Evolutionary conservation across 192 early-diverging fungal genomes (phyloP).

Genomic region (Chytriomyces hyalinus): DNA sequence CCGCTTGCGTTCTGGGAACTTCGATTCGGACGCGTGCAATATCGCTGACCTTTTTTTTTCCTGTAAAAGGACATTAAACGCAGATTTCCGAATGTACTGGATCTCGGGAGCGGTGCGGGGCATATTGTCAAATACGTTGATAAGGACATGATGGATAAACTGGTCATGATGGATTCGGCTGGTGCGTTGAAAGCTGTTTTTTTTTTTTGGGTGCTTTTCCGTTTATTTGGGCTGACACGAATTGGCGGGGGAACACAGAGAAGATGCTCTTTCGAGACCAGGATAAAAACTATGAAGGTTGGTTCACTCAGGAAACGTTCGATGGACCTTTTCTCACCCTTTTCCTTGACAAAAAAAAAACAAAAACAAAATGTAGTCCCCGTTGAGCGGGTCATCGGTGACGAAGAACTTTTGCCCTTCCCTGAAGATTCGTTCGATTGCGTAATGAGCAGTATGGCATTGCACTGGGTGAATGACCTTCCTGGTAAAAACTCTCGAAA

Average conservation of each 20-base stretch:
- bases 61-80: slow-evolving; percentile 83
- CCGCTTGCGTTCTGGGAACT: too few species aligned
- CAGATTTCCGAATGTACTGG: slow-evolving; percentile 81
- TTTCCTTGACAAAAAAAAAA: background rate
- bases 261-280: slow-evolving; percentile 60
- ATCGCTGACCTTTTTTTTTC: slow-evolving; percentile 20
- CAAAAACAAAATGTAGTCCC: slow-evolving; percentile 51
- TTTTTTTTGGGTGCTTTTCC: background rate
- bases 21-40: background rate
- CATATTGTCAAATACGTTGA: slow-evolving; percentile 85
- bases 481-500: slow-evolving; percentile 56
- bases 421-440: slow-evolving; percentile 84
- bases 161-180: slow-evolving; percentile 89
- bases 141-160: slow-evolving; percentile 77
- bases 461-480: slow-evolving; percentile 98
- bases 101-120: slow-evolving; percentile 87
- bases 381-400: slow-evolving; percentile 77
- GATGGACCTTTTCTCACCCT: too few species aligned
- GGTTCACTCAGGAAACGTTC: background rate
- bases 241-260: slow-evolving; percentile 25
- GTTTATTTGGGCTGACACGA: background rate
- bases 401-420: slow-evolving; percentile 86
- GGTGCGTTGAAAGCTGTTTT: slow-evolving; percentile 33
- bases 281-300: slow-evolving; percentile 47
- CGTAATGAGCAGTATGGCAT: slow-evolving; percentile 80